Percentiles rank a stretch among this genome's conserved stretches.
phyloP scores from a whole-genome alignment of 495 filamentous ascomycete species.

The Podospora pseudoanserina region DNA sequence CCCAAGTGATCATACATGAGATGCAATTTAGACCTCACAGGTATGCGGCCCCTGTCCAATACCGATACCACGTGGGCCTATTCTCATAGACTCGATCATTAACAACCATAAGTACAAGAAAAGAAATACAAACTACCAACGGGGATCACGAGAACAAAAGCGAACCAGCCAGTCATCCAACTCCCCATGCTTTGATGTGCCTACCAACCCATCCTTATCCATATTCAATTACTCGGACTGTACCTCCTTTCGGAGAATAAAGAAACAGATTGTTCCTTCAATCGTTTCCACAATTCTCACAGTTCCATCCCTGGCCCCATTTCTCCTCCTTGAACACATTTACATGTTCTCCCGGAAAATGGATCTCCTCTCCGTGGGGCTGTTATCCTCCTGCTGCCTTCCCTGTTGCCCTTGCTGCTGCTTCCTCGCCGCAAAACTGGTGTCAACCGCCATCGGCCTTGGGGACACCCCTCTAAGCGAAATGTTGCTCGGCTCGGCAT shows the following conservation, averaged over 20 bases:
- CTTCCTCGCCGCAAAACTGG: conserved; percentile 30
- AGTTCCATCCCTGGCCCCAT: background rate
- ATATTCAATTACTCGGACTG: background rate
- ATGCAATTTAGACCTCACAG: background rate
- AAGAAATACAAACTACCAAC: background rate
- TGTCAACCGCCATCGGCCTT: conserved; percentile 38
- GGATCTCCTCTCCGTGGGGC: conserved; percentile 45
- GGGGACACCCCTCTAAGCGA: conserved; percentile 56
- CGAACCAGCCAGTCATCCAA: background rate
- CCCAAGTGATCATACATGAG: background rate
- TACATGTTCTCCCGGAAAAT: conserved; percentile 53
- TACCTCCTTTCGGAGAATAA: background rate
- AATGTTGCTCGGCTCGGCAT: conserved; percentile 53
- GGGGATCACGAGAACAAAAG: background rate
- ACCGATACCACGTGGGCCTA: background rate
- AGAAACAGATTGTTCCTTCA: background rate
- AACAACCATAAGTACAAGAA: conserved; percentile 4
- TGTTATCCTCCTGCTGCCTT: conserved; percentile 30
- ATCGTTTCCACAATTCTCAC: background rate
- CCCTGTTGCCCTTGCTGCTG: conserved; percentile 12
- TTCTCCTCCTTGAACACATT: background rate
- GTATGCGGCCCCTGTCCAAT: background rate
- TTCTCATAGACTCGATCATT: background rate
- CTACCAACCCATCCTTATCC: background rate
- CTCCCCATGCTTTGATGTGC: background rate